Percentiles rank a stretch among this genome's conserved stretches.
Evolutionary conservation across 371 early-diverging fungal species (phyloP).

Genomic region (Catenaria anguillulae): DNA sequence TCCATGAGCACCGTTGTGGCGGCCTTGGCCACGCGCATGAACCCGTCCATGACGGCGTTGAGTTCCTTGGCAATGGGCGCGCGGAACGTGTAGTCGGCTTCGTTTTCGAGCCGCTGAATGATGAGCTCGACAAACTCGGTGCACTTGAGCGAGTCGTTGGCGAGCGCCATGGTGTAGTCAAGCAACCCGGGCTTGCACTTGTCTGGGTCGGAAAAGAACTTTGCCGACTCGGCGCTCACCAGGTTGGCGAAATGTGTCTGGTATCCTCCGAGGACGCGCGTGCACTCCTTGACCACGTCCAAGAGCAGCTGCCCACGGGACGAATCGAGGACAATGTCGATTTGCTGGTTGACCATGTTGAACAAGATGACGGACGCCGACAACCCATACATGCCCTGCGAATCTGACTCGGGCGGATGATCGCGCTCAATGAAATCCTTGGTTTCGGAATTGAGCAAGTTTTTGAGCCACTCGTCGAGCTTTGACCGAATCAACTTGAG

Average conservation of each 20-base stretch:
- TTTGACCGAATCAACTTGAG: constrained; percentile 68
- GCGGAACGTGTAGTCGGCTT: constrained; percentile 52
- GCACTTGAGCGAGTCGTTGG: constrained; percentile 76
- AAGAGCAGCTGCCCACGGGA: constrained; percentile 70
- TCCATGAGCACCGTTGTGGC: constrained; percentile 57
- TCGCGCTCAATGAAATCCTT: constrained; percentile 56
- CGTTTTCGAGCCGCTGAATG: constrained; percentile 40
- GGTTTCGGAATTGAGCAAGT: constrained; percentile 70
- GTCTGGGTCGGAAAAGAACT: constrained; percentile 51
- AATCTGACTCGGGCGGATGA: constrained; percentile 58
- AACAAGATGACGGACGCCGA: constrained; percentile 72
- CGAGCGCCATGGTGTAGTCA: constrained; percentile 85
- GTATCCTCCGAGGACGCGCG: constrained; percentile 59
- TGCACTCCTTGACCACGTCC: constrained; percentile 74
- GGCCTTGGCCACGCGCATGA: constrained; percentile 58
- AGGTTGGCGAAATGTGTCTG: constrained; percentile 62
- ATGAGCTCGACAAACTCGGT: constrained; percentile 78
- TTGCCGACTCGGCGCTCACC: constrained; percentile 50
- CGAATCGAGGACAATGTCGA: constrained; percentile 63
- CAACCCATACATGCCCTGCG: constrained; percentile 60
- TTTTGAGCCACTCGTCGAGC: constrained; percentile 77
- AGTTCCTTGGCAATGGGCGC: constrained; percentile 41
- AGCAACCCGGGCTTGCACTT: constrained; percentile 62
- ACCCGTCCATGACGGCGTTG: constrained; percentile 54
- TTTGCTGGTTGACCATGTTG: constrained; percentile 91